phyloP scores from a whole-genome alignment of 2,329 filamentous ascomycete species.

The Chaetomiaceae sp. region DNA sequence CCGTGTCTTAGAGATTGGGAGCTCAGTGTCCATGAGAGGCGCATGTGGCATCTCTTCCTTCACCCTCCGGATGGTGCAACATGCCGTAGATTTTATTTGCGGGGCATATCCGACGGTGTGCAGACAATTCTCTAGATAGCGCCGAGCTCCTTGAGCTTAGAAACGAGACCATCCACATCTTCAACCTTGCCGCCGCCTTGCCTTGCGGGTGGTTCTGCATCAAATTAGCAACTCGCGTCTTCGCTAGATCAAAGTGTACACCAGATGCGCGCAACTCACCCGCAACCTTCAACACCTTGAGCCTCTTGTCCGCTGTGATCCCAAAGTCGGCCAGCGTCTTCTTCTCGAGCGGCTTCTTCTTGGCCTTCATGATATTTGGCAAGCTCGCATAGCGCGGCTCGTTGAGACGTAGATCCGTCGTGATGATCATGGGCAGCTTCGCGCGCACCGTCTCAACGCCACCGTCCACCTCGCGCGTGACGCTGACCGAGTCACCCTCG shows the following conservation, averaged over 20 bases:
- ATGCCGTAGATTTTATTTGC: not conserved
- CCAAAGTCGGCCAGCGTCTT: conserved; percentile 79
- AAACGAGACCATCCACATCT: conserved; percentile 90
- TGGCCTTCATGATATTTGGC: conserved; percentile 99
- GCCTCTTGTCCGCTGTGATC: conserved; percentile 65
- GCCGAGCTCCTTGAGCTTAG: conserved; percentile 92
- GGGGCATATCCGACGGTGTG: not conserved
- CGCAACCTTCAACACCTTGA: conserved; percentile 87
- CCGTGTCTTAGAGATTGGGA: no score
- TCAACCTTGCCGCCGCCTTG: conserved; percentile 96
- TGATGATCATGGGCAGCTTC: conserved; percentile 88
- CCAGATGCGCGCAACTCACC: conserved; percentile 45
- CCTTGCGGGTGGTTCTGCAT: conserved; percentile 77
- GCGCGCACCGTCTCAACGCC: conserved; percentile 85
- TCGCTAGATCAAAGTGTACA: conserved; percentile 11
- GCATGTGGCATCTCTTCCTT: not conserved
- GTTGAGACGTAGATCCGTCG: conserved; percentile 90
- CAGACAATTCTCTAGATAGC: conserved; percentile 57
- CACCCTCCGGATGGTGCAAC: not conserved
- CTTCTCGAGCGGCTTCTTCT: conserved; percentile 99
- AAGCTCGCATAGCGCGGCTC: conserved; percentile 91
- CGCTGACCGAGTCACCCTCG: conserved; percentile 64
- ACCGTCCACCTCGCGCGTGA: conserved; percentile 91
- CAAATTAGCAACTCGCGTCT: conserved; percentile 10
- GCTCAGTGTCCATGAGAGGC: not conserved